Base-by-base conservation (phyloP, 495 filamentous ascomycete genomes). In the Penicillium waksmanii region DNA sequence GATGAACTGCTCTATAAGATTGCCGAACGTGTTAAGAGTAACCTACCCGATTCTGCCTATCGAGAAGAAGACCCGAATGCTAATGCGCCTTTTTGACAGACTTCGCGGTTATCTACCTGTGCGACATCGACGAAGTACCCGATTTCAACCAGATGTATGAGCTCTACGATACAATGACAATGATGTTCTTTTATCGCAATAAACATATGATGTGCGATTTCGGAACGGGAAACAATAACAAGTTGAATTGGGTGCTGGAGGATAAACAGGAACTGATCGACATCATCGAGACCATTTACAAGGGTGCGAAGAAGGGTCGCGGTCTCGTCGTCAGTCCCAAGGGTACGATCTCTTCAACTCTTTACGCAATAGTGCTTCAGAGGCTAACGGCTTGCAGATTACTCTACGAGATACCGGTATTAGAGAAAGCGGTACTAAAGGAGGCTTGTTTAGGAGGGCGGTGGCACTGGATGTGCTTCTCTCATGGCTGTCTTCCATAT, bases 181-280 rank as follows among this genome's bases (percentile, higher is more conserved):
- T 89, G 58, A 89, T 89, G 84, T 97, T 95, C 82, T 98, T 98
- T 83, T 98, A 93, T 77, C 85, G 95, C 49, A 98, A 98, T 72
- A 98, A 97, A 75, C 93, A 98, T 74, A 98, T 98, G 88, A 95
- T 96, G 91, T 93, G 77, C 72, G 95, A 97, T 86, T 95, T 96
- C 62, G 94, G 95, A 12, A 98, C 96, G 5, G 95, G 95, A 65
- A 96, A 98, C 77, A 98, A 98, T 74, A 98, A 98, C 75, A 96
- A 96, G 73, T 81, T 96, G 66, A 98, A 97, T 75, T 98, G 91
- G 87, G 93, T 98, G 40, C 75, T 97, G 55, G 95, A 98, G 76
- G 95, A 98, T 70, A 98, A 98, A 77, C 95, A 98, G 73, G 95
- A 98, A 77, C 75, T 98, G 68, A 98, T 98, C 66, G 96, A 98